phyloP scores from a whole-genome alignment of 2,329 filamentous ascomycete species.

The Chalara sp. region DNA sequence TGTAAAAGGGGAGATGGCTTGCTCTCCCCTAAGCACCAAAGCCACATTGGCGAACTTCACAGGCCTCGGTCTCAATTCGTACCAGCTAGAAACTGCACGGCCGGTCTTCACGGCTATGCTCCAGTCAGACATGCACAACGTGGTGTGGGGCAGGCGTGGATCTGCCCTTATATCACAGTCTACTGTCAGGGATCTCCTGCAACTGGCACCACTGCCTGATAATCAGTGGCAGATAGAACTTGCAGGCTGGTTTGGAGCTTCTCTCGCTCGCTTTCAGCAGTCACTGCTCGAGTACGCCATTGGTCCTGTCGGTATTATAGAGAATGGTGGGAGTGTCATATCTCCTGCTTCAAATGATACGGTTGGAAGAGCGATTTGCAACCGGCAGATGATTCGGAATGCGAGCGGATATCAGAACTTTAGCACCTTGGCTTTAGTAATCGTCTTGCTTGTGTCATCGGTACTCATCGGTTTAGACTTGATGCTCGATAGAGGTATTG shows the following conservation, averaged over 20 bases:
- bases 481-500: constrained; percentile 7
- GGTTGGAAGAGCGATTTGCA: constrained; percentile 3
- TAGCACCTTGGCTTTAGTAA: constrained; percentile 7
- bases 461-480: constrained; percentile 6
- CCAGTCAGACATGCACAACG: no score
- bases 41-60: no score
- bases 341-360: background rate
- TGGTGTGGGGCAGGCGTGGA: no score
- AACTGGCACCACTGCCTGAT: constrained; percentile 17
- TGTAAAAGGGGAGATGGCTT: background rate
- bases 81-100: no score
- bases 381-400: constrained; percentile 11
- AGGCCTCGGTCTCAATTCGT: no score
- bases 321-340: background rate
- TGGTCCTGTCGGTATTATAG: constrained; percentile 9
- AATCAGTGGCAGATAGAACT: constrained; percentile 32
- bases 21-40: no score
- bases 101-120: no score
- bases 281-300: constrained; percentile 18
- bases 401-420: constrained; percentile 13
- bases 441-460: constrained; percentile 7
- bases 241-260: constrained; percentile 22
- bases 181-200: constrained; percentile 7
- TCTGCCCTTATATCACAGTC: constrained; percentile 13
- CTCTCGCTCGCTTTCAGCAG: constrained; percentile 25